Conservation (phyloP, 345 rosid species). For the Citrus sp. region DNA sequence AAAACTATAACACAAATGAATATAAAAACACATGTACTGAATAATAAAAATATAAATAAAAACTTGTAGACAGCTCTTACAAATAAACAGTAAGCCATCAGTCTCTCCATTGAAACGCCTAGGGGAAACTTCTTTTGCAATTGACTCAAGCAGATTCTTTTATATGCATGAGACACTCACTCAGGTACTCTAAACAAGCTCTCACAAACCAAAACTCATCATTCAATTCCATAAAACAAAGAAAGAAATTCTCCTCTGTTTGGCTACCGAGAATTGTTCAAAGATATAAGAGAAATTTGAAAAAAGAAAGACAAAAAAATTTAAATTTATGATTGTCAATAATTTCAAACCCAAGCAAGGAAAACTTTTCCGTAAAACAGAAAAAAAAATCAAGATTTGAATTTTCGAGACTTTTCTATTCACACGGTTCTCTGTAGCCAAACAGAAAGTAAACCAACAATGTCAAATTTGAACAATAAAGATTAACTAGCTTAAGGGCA, state of each 20-base stretch:
- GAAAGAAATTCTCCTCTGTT: conserved; percentile 4
- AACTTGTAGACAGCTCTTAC: conserved; percentile 71
- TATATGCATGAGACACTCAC: conserved; percentile 44
- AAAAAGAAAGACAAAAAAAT: not conserved
- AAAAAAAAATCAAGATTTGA: not conserved
- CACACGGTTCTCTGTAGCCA: conserved; percentile 29
- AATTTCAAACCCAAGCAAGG: not conserved
- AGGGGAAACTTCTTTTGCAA: conserved; percentile 53
- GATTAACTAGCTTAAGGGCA: conserved; percentile 14
- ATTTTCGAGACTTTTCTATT: not conserved
- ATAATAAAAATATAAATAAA: conserved; percentile 16
- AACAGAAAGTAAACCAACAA: conserved; percentile 18
- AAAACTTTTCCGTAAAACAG: not conserved
- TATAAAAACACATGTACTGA: conserved; percentile 14
- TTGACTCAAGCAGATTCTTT: conserved; percentile 65
- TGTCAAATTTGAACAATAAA: not conserved
- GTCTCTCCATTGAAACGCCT: conserved; percentile 72
- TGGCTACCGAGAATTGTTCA: conserved; percentile 31
- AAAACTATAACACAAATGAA: conserved; percentile 6
- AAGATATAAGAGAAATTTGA: not conserved
- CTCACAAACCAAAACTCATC: conserved; percentile 47
- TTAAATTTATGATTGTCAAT: not conserved
- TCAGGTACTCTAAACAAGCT: conserved; percentile 50
- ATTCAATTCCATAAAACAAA: conserved; percentile 13
- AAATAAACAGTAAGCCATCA: conserved; percentile 73